Base-by-base conservation (phyloP, 2,329 filamentous ascomycete genomes). In the Botrytis squamosa region DNA sequence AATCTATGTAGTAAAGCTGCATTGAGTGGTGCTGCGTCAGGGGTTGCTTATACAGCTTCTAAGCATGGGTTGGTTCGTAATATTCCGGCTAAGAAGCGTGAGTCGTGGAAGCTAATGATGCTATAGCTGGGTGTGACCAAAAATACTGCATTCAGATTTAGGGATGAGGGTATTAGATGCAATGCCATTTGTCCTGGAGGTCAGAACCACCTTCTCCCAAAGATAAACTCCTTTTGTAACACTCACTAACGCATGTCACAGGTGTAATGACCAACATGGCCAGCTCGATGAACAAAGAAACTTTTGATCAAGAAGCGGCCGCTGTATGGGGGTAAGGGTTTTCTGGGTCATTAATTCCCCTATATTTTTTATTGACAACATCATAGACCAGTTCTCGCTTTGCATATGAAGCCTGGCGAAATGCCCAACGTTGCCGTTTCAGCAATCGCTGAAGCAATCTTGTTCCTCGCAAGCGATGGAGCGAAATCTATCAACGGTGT, bases 81-180 rank as follows among this genome's bases (percentile, higher is more conserved):
- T 33, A 59, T 33, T 38, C 62, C 6, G 40, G 18, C 9, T 12
- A 62, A n/a, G 22, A 62, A 40, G 3, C 22, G 16, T 36, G 22
- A 46, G 7, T 33, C 4, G 12, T 55, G 9, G 14, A 8, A 69
- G 44, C 40, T 70, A 62, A 70, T 20, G 36, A 40, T n/a, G 4
- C 40, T 36, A 10, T 36, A 83, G 81, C 79, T 85, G 18, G 84
- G 84, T 12, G 83, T 84, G 16, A 86, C 84, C 1, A 85, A 85
- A 75, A 85, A 85, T 72, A 83, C 85, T 0, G 84, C 85, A 25
- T 86, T 83, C 82, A 79, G 83, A 9, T 85, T 85, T 74, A 81
- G 81, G 36, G 81, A 84, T 55, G 82, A 85, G 44, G 82, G 82
- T 12, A 85, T 86, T 67, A 80, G 84, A 12, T 85, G 84, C 76